Evolutionary conservation across 208 protist genomes (phyloP), one percentile per base, ranked within the genome.

Genomic region (Zelonia costaricensis): DNA sequence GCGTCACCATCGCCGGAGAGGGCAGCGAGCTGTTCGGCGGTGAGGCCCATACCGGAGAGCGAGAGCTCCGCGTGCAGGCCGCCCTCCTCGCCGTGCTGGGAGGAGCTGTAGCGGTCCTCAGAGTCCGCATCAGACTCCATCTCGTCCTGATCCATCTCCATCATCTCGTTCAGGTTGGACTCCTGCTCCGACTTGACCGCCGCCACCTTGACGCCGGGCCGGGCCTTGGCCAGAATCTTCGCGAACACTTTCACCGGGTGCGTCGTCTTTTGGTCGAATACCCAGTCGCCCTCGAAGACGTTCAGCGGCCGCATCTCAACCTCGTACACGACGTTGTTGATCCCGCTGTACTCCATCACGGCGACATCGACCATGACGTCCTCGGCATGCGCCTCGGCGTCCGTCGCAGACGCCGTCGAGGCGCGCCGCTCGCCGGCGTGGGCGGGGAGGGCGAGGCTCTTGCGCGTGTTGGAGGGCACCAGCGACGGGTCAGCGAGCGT

Each of bases 271-370:
- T 71, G 52, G 43, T 82, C 66, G 35, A 82, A 82, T 16, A 82
- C 76, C 67, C 65, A 75, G 25, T 78, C 62, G 39, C 76, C 76
- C 3, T 82, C 76, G 57, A 67, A 78, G 43, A 70, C 55, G 60
- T 69, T 77, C 13, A 78, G 56, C n/a, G 71, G 69, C 36, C 64
- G 55, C 64, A 82, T 67, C 47, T 76, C 72, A 12, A 77, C 58
- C 20, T 74, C 65, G 62, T 79, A 84, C 12, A 55, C 47, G 28
- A 79, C 77, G 39, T 72, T 55, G 77, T 79, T 84, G 27, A 79
- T 58, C 9, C 47, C 62, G 47, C 77, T 71, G 59, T 64, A 84
- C 64, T 76, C 61, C 35, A 84, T 35, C 46, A 74, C 69, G 16
- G 59, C 66, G 53, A 79, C 52, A 30, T 82, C 76, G 3, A 62